Percentiles rank a stretch among this genome's conserved stretches.
Conservation (phyloP, 2,329 filamentous ascomycete genomes). For the Curvularia sp. region DNA sequence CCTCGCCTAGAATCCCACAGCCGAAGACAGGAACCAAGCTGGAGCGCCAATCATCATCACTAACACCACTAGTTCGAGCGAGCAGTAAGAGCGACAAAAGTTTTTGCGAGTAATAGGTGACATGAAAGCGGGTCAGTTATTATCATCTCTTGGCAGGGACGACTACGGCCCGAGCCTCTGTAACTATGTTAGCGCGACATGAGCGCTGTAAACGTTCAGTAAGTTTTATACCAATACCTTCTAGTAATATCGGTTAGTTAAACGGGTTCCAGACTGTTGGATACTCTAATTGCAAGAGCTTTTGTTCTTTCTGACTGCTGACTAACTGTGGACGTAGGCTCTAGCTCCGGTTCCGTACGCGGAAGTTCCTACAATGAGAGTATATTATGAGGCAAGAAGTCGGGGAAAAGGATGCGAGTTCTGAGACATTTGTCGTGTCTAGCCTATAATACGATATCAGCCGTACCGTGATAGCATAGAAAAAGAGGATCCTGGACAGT, state of each 20-base stretch:
- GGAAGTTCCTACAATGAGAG: background rate
- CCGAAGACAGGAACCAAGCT: background rate
- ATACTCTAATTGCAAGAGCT: background rate
- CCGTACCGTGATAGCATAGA: background rate
- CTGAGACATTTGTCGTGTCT: background rate
- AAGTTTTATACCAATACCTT: background rate
- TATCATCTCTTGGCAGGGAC: background rate
- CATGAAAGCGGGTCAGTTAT: background rate
- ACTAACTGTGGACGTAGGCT: background rate
- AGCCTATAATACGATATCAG: background rate
- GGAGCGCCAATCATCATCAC: background rate
- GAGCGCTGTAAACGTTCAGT: background rate
- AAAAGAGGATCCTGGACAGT: background rate
- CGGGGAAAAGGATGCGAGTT: background rate
- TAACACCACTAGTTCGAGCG: background rate
- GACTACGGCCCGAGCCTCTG: background rate
- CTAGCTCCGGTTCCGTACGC: no score
- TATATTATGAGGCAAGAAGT: background rate
- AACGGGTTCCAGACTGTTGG: background rate
- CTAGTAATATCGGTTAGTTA: background rate
- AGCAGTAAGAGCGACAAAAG: background rate
- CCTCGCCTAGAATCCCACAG: slow-evolving; percentile 8
- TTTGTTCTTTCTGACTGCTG: background rate
- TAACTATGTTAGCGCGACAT: background rate
- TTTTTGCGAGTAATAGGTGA: background rate